Evolutionary conservation across 2,329 filamentous ascomycete species (phyloP), one percentile per base, ranked within the genome.

Genomic region (Botrytis galanthina): DNA sequence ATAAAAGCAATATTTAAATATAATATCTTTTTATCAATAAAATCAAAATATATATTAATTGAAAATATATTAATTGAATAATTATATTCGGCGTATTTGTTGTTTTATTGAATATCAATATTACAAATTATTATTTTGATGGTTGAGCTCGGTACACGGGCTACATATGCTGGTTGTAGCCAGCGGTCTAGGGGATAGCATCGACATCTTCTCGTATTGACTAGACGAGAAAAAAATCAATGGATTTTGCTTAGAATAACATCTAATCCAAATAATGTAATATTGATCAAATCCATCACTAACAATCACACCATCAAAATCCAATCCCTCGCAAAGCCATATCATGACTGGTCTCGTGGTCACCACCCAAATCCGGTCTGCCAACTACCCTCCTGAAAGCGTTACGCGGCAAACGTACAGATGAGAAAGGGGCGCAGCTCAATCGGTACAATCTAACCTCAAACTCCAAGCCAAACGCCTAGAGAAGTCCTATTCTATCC

Each of bases 371-470:
- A 46, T n/a, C 22, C 39, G n/a, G 61, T 63, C 61, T 63, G 22
- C 32, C n/a, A 16, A 39, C 29, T 20, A n/a, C 18, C 57, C 51
- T 59, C 37, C 51, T 70, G 37, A 57, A 12, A 70, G 68, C 68
- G 51, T 70, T 70, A 70, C 68, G 68, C 51, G 51, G 46, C 66
- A 57, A 69, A 42, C 22, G 35, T 29, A 39, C 66, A 54, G 62
- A 69, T 29, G 35, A 59, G 32, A 70, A 62, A 46, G 68, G 57
- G 54, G 68, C 68, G 68, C 51, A 70, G 54, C 51, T 54, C n/a
- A n/a, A 42, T 42, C 39, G 51, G n/a, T 10, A 42, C 48, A 22
- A 14, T 22, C 48, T 42, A 68, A 68, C 48, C 46, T 68, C 64
- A 57, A 68, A 68, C 64, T n/a, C 10, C 46, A 39, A 54, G 46